These are phyloP conservation scores for Cystofilobasidium macerans DNA, from an alignment of 768 basidiomycete genomes.

Conservation along the genomic window DNA sequence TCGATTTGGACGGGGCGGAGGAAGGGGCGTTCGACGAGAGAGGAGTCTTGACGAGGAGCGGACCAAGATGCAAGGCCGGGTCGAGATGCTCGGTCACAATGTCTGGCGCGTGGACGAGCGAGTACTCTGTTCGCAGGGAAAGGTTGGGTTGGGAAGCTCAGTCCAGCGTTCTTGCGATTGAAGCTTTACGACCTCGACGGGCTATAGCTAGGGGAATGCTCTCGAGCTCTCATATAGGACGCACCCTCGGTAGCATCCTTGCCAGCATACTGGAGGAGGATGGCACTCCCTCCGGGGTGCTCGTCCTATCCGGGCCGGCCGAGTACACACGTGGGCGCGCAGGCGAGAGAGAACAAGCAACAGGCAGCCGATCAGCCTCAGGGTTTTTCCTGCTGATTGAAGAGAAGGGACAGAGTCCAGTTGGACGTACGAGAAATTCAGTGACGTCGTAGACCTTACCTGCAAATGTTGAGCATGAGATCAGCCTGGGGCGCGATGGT, in stretches of 20 bases:
- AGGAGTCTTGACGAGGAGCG: not conserved
- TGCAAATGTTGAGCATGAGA: not conserved
- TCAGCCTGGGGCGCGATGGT: not conserved
- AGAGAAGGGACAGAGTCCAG: not conserved
- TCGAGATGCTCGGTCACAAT: slow-evolving; percentile 13
- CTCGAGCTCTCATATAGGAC: no score
- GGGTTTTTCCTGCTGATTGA: not conserved
- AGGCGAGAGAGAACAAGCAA: not conserved
- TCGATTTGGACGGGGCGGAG: not conserved
- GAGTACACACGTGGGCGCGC: no score
- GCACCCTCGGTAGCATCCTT: slow-evolving; percentile 18
- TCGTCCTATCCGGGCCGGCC: not conserved
- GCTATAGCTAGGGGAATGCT: no score
- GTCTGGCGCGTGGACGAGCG: slow-evolving; percentile 18
- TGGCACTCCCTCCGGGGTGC: not conserved
- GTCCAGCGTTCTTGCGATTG: no score
- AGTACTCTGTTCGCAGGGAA: not conserved
- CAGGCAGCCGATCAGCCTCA: not conserved
- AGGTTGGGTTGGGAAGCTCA: no score
- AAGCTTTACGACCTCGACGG: no score
- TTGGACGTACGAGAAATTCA: slow-evolving; percentile 9
- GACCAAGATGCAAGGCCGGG: slow-evolving; percentile 1
- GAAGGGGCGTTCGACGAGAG: not conserved
- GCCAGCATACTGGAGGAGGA: slow-evolving; percentile 16
- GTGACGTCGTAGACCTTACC: slow-evolving; percentile 23